Evolutionary conservation across 1,139 yeast species (phyloP).

Genomic region (Kazachstania sp.): DNA sequence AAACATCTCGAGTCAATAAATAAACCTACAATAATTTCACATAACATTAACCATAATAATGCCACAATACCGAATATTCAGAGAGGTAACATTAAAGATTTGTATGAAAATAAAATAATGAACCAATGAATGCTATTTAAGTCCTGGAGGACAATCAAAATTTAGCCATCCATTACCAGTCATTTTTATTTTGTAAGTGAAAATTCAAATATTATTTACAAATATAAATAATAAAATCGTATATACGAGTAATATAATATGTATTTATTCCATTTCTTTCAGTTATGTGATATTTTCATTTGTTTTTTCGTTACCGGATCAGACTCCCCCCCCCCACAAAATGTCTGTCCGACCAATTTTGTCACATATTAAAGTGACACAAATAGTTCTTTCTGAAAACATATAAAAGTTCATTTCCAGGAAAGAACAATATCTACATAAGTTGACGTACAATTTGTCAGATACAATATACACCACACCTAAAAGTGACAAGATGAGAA

Average conservation of each 20-base stretch:
- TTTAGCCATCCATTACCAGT: too few relatives aligned
- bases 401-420: background rate
- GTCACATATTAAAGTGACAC: background rate
- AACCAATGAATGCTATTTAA: background rate
- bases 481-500: constrained; percentile 3
- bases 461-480: background rate
- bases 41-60: background rate
- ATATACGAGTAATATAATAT: too few relatives aligned
- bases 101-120: background rate
- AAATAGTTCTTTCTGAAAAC: background rate
- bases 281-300: background rate
- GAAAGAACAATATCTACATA: too few relatives aligned
- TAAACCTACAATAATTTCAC: background rate
- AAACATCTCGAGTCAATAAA: constrained; percentile 1
- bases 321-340: background rate
- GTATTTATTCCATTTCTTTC: too few relatives aligned
- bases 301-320: background rate
- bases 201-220: too few relatives aligned
- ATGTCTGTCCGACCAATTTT: background rate
- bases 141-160: too few relatives aligned
- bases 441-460: background rate
- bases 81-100: background rate
- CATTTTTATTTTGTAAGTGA: too few relatives aligned
- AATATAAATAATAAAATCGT: too few relatives aligned
- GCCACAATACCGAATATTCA: background rate